Evolutionary conservation across 2,329 filamentous ascomycete species (phyloP).

Genomic region (Aspergillus thermomutatus): DNA sequence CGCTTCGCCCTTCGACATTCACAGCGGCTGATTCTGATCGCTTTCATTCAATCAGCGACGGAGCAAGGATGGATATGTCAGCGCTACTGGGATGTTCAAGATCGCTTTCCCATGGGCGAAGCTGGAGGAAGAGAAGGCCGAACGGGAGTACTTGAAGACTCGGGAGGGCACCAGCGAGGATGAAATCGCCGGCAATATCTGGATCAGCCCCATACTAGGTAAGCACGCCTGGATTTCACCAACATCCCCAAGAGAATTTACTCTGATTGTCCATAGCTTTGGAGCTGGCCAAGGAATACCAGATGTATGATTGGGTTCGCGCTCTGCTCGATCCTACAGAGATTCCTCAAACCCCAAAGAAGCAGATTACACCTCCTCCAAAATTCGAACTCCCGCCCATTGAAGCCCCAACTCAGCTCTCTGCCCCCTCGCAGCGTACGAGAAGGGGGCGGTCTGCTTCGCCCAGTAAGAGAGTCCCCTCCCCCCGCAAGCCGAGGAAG

Average conservation of each 20-base stretch:
- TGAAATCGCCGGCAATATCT: constrained; percentile 94
- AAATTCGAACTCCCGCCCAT: constrained; percentile 62
- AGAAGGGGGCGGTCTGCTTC: constrained; percentile 60
- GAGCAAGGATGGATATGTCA: constrained; percentile 64
- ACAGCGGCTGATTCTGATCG: neutral
- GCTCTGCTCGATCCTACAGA: constrained; percentile 88
- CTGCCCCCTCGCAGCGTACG: constrained; percentile 37
- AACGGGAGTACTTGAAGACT: constrained; percentile 75
- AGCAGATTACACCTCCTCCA: constrained; percentile 77
- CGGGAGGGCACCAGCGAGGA: constrained; percentile 78
- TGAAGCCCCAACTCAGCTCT: constrained; percentile 32
- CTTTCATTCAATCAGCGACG: constrained; percentile 47
- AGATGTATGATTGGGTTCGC: constrained; percentile 79
- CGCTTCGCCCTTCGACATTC: neutral
- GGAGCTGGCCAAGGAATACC: constrained; percentile 79
- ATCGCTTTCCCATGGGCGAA: constrained; percentile 65
- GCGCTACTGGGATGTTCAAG: constrained; percentile 68
- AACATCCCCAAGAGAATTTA: neutral
- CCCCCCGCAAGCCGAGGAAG: constrained; percentile 53
- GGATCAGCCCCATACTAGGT: constrained; percentile 79
- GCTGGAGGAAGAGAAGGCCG: constrained; percentile 54
- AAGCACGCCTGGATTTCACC: constrained; percentile 18
- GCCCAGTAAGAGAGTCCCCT: constrained; percentile 50
- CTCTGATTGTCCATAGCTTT: constrained; percentile 59
- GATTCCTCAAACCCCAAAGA: constrained; percentile 65